These are phyloP conservation scores for Diaporthe batatas DNA, from an alignment of 2,329 filamentous ascomycete species.

Conservation along the genomic window DNA sequence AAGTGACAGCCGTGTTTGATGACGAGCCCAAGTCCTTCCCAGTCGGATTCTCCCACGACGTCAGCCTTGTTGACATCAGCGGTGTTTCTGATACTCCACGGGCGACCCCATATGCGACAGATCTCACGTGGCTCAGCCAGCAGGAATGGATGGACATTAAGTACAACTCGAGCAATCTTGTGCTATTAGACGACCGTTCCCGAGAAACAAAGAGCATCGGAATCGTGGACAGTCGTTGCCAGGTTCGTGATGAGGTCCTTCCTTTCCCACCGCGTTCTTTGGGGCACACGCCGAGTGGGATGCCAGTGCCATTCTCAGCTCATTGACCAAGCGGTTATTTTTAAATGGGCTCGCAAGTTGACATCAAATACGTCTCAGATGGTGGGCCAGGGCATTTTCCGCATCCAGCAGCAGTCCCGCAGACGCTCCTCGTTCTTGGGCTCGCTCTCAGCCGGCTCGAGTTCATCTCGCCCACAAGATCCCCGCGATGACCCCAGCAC, in stretches of 20 bases:
- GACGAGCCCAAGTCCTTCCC: background rate
- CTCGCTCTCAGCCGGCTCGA: constrained; percentile 7
- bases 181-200: background rate
- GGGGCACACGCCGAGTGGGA: background rate
- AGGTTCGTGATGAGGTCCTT: background rate
- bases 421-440: constrained; percentile 12
- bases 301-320: background rate
- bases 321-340: background rate
- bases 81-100: background rate
- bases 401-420: constrained; percentile 16
- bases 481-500: constrained; percentile 16
- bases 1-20: background rate
- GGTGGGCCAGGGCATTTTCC: constrained; percentile 20
- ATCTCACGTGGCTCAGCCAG: constrained; percentile 7
- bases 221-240: background rate
- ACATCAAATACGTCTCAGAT: background rate
- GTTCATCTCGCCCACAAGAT: background rate
- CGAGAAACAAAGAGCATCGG: constrained; percentile 14
- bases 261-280: background rate
- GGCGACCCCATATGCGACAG: background rate
- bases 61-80: constrained; percentile 4
- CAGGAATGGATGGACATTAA: constrained; percentile 16
- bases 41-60: background rate
- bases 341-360: background rate
- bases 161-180: background rate